Evolutionary conservation across 495 filamentous ascomycete species (phyloP).

Genomic region (Tuber umbilicatum): DNA sequence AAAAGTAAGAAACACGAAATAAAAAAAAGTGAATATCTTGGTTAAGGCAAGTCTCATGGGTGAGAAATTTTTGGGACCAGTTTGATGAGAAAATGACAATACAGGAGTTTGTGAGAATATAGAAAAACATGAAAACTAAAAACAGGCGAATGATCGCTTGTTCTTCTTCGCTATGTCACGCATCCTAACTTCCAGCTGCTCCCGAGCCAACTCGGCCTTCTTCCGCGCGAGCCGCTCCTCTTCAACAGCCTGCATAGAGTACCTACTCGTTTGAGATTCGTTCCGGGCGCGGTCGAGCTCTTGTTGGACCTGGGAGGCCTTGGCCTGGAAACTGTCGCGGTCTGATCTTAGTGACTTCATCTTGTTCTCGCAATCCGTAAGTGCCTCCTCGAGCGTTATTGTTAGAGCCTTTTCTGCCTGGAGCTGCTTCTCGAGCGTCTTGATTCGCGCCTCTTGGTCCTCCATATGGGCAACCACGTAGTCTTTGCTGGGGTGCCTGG

Average conservation of each 20-base stretch:
- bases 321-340: conserved; percentile 81
- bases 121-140: conserved; percentile 50
- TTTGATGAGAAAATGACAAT: conserved; percentile 16
- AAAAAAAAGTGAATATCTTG: conserved; percentile 9
- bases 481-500: conserved; percentile 74
- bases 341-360: conserved; percentile 50
- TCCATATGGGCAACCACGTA: conserved; percentile 65
- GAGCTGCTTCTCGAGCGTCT: conserved; percentile 93
- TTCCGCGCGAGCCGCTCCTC: conserved; percentile 81
- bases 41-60: not conserved
- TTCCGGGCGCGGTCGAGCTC: conserved; percentile 60
- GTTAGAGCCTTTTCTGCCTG: conserved; percentile 95
- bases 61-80: conserved; percentile 19
- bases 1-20: conserved; percentile 21
- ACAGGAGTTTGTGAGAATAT: not conserved
- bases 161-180: conserved; percentile 87
- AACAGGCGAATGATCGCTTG: conserved; percentile 92
- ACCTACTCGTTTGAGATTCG: conserved; percentile 62
- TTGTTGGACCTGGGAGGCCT: conserved; percentile 66
- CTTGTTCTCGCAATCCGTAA: conserved; percentile 85
- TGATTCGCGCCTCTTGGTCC: conserved; percentile 89
- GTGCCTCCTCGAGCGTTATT: conserved; percentile 84
- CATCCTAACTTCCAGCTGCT: conserved; percentile 89
- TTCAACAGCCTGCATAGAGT: conserved; percentile 85
- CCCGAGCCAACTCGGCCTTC: conserved; percentile 80